A percentile compares a stretch with the other conserved stretches of the same genome.
These are phyloP conservation scores for Scheffersomyces stipitis DNA, from an alignment of 805 yeast species.

Conservation along the genomic window DNA sequence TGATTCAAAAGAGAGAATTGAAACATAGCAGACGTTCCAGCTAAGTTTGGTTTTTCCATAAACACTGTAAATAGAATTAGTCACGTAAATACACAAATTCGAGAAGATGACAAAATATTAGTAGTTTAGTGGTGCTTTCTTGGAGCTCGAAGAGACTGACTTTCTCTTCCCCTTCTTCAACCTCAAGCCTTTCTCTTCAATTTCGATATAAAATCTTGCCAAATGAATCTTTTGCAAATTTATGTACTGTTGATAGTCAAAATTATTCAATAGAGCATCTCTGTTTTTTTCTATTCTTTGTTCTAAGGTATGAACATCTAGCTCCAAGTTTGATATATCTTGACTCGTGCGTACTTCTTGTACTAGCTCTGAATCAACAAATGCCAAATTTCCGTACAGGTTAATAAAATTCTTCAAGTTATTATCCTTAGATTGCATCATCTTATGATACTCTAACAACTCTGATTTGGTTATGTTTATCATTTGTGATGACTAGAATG, in stretches of 20 bases:
- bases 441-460: constrained; percentile 15
- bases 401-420: constrained; percentile 1
- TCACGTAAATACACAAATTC: neutral
- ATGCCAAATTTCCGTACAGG: constrained; percentile 4
- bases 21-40: too few relatives aligned
- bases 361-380: neutral
- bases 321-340: constrained; percentile 13
- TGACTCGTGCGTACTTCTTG: too few relatives aligned
- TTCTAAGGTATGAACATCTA: constrained; percentile 20
- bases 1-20: too few relatives aligned
- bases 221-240: constrained; percentile 19
- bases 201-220: constrained; percentile 22
- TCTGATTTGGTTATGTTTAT: constrained; percentile 11
- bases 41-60: too few relatives aligned
- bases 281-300: constrained; percentile 7
- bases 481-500: neutral
- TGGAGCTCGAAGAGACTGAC: neutral
- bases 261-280: constrained; percentile 8
- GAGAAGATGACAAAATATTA: neutral
- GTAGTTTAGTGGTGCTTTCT: constrained; percentile 3
- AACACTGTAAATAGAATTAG: neutral
- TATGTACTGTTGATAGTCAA: constrained; percentile 12
- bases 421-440: neutral
- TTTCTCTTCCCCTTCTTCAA: too few relatives aligned
- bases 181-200: constrained; percentile 19